Base-by-base conservation (phyloP, 2,329 filamentous ascomycete genomes). In the Cladophialophora yegresii region DNA sequence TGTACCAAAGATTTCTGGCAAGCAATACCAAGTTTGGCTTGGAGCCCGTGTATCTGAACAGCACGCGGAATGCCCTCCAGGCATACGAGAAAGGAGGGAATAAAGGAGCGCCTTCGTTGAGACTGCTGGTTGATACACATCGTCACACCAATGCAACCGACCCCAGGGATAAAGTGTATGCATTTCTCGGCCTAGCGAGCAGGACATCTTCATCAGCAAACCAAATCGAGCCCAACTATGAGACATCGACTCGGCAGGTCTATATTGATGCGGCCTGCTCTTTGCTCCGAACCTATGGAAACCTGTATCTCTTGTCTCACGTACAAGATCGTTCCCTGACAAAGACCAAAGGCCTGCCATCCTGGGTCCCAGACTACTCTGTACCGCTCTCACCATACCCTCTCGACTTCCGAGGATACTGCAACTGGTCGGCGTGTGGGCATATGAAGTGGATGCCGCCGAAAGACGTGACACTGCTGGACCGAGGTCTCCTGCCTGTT, bases 351-450 rank as follows among this genome's bases (percentile, higher is more conserved):
- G 50, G 50, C n/a, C 49, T 61, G 30, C 58, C 58, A 16, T 54
- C 58, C 22, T 61, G 58, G 58, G 58, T 61, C 9, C 58, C 58
- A 5, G 58, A 61, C 36, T 61, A 61, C 20, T 61, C 58, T 22
- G 58, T 61, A 1, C 33, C 58, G 13, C 33, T 61, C 16, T 36
- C 32, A 16, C 58, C 58, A 8, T 61, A 61, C 54, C 51, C 58
- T n/a, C 58, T 61, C n/a, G 58, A 61, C 28, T 54, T 54, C 32
- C 58, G 58, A 12, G 58, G 58, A 16, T 47, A 54, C 26, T 61
- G 58, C 58, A 54, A 47, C 51, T 61, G 58, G 58, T 61, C 58
- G 8, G 58, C 58, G 2, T 61, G 58, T 9, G 58, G 58, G 9
- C 10, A 55, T 9, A 20, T 61, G 49, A 61, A 45, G 23, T 61